phyloP scores from a whole-genome alignment of 148 eudicot species.

The Diospyros lotus region DNA sequence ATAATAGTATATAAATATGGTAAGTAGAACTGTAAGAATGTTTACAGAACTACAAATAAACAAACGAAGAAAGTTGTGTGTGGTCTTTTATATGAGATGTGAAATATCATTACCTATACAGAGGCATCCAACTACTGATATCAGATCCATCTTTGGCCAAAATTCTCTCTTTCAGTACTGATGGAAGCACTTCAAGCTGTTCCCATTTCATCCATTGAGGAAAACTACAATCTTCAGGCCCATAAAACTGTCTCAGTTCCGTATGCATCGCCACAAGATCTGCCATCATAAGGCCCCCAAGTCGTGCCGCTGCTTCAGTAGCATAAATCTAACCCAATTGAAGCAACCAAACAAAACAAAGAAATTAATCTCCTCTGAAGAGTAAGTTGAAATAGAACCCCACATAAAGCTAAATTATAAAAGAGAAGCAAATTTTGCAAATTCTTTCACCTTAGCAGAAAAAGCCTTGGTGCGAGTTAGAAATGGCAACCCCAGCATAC shows the following conservation, averaged over 20 bases:
- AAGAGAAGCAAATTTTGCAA: background rate
- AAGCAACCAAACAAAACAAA: constrained; percentile 14
- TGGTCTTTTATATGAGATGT: background rate
- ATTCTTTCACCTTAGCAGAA: constrained; percentile 50
- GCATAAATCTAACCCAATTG: constrained; percentile 56
- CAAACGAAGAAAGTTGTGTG: background rate
- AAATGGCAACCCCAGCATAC: constrained; percentile 88
- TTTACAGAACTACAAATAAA: constrained; percentile 7
- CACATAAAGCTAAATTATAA: no score
- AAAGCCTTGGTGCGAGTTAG: constrained; percentile 58
- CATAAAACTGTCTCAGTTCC: constrained; percentile 74
- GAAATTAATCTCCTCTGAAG: background rate
- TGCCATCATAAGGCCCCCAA: constrained; percentile 84
- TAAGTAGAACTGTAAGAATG: constrained; percentile 9
- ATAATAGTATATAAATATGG: background rate
- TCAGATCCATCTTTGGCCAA: constrained; percentile 57
- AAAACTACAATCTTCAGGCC: constrained; percentile 46
- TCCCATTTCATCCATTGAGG: constrained; percentile 77
- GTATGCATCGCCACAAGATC: constrained; percentile 74
- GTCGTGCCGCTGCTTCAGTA: constrained; percentile 70
- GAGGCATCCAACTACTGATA: constrained; percentile 66
- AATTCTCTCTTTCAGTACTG: constrained; percentile 44
- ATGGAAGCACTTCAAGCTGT: constrained; percentile 59
- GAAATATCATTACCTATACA: constrained; percentile 56
- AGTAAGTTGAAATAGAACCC: no score